Conservation (phyloP, 2,329 filamentous ascomycete genomes). For the Thelonectria rubi region DNA sequence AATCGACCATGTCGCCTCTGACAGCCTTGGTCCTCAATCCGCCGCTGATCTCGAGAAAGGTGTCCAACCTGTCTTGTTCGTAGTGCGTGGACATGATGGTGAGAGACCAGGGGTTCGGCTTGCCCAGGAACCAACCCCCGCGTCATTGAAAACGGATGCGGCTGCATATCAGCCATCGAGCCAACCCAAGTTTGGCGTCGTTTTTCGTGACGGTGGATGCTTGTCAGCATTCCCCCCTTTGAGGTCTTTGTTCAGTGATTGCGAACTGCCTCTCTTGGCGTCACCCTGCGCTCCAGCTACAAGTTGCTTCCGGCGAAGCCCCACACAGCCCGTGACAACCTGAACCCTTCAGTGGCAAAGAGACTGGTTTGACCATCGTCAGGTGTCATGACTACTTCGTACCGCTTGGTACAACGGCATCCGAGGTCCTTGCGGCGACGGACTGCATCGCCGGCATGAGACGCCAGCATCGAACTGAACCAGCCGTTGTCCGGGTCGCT, state of each 20-base stretch:
- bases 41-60: slow-evolving; percentile 29
- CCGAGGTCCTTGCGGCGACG: not conserved
- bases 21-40: slow-evolving; percentile 32
- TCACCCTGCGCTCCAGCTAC: slow-evolving; percentile 21
- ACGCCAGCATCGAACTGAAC: slow-evolving; percentile 27
- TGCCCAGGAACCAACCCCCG: slow-evolving; percentile 34
- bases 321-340: slow-evolving; percentile 31
- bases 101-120: slow-evolving; percentile 32
- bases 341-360: slow-evolving; percentile 21
- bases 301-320: slow-evolving; percentile 17
- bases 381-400: slow-evolving; percentile 3
- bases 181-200: slow-evolving; percentile 33
- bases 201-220: slow-evolving; percentile 17
- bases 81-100: slow-evolving; percentile 26
- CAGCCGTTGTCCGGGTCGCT: slow-evolving; percentile 16
- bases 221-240: slow-evolving; percentile 30
- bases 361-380: slow-evolving; percentile 8
- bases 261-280: slow-evolving; percentile 29
- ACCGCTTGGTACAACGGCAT: slow-evolving; percentile 14
- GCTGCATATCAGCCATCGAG: slow-evolving; percentile 26
- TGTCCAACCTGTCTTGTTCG: too few species aligned
- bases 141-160: slow-evolving; percentile 36
- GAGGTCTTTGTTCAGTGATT: slow-evolving; percentile 19
- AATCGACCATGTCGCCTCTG: slow-evolving; percentile 31
- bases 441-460: slow-evolving; percentile 20